Conservation (phyloP, 495 filamentous ascomycete genomes). For the Penicillium crystallinum region DNA sequence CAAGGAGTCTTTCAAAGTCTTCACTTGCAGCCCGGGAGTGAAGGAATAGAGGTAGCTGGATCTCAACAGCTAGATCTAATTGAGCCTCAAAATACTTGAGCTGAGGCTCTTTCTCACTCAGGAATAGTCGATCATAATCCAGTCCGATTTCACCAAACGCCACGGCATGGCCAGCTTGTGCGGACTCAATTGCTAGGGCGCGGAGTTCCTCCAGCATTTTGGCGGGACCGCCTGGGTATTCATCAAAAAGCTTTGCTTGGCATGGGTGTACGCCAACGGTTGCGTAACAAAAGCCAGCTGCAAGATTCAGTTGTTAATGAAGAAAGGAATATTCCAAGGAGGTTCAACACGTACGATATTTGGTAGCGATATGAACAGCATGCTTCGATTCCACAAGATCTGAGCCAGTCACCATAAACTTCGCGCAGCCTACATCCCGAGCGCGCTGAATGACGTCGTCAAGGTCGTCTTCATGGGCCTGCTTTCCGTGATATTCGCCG, state of each 20-base stretch:
- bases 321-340: neutral
- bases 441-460: conserved; percentile 71
- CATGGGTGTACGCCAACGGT: conserved; percentile 96
- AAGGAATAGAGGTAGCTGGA: conserved; percentile 82
- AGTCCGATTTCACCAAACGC: conserved; percentile 96
- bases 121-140: conserved; percentile 87
- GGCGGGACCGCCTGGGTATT: conserved; percentile 49
- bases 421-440: conserved; percentile 67
- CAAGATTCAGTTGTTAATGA: neutral
- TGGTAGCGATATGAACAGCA: conserved; percentile 66
- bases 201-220: conserved; percentile 58
- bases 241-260: conserved; percentile 61
- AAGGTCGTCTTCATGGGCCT: conserved; percentile 75
- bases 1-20: conserved; percentile 69
- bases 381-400: conserved; percentile 70
- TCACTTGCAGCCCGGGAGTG: conserved; percentile 79
- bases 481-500: conserved; percentile 77
- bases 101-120: conserved; percentile 70
- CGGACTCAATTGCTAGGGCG: conserved; percentile 46
- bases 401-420: conserved; percentile 92
- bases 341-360: conserved; percentile 56
- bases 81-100: conserved; percentile 80
- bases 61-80: conserved; percentile 66
- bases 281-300: conserved; percentile 75
- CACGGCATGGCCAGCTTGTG: conserved; percentile 49